phyloP scores from a whole-genome alignment of 2,329 filamentous ascomycete genomes.

The Exserohilum rostratum region DNA sequence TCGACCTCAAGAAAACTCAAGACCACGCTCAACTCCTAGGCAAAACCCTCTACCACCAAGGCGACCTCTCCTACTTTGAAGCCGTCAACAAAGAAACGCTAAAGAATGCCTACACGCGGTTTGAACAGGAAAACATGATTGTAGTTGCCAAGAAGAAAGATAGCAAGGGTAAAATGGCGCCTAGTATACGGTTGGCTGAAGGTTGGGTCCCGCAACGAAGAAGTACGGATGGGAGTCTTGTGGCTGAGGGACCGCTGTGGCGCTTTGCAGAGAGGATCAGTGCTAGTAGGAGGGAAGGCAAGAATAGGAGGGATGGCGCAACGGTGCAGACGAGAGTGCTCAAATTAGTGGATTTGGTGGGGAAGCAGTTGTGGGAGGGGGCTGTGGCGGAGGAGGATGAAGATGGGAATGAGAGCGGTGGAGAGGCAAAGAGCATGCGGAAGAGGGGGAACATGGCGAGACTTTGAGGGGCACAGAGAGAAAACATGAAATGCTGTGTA shows the following conservation, averaged over 20 bases:
- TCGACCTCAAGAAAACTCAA: slow-evolving; percentile 78
- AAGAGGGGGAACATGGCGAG: slow-evolving; percentile 43
- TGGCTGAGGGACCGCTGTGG: slow-evolving; percentile 81
- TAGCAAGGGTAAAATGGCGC: slow-evolving; percentile 63
- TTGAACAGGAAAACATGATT: slow-evolving; percentile 89
- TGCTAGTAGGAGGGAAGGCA: slow-evolving; percentile 82
- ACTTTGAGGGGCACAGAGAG: slow-evolving; percentile 23
- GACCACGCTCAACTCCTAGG: slow-evolving; percentile 82
- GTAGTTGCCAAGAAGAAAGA: slow-evolving; percentile 64
- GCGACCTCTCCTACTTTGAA: slow-evolving; percentile 95
- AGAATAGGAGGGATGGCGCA: slow-evolving; percentile 91
- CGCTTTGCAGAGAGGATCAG: slow-evolving; percentile 90
- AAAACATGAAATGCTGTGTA: neutral
- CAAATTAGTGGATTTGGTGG: slow-evolving; percentile 75
- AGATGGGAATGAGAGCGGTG: neutral
- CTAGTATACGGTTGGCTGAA: slow-evolving; percentile 69
- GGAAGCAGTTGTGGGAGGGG: slow-evolving; percentile 68
- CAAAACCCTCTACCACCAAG: slow-evolving; percentile 97
- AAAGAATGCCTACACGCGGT: slow-evolving; percentile 87
- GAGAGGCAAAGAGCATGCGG: slow-evolving; percentile 35
- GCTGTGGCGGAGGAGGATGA: slow-evolving; percentile 21
- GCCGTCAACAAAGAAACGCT: slow-evolving; percentile 98
- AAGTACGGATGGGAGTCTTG: slow-evolving; percentile 63
- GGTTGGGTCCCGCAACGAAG: slow-evolving; percentile 74
- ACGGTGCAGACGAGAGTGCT: slow-evolving; percentile 86